These are phyloP conservation scores for Daldinia bambusicola DNA, from an alignment of 495 filamentous ascomycete species.

Conservation along the genomic window DNA sequence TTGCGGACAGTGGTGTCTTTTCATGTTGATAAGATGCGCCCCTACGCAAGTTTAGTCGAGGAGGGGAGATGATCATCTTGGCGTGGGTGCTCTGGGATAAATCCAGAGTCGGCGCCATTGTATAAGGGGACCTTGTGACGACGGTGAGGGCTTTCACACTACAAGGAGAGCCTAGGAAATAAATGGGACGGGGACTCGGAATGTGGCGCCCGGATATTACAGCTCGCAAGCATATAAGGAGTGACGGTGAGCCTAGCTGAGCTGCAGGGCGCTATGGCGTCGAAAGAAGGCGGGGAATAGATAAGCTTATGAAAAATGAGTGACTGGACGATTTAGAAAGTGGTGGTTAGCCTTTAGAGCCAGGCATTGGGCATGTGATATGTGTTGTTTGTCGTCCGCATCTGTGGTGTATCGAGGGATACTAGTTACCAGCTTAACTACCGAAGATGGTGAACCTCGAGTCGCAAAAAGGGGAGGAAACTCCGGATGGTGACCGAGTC, in stretches of 20 bases:
- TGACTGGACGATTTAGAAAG: constrained; percentile 28
- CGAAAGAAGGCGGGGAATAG: constrained; percentile 3
- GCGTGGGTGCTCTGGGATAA: constrained; percentile 58
- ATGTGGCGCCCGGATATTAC: constrained; percentile 21
- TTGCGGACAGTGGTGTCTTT: constrained; percentile 61
- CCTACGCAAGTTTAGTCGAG: constrained; percentile 62
- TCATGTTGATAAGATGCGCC: constrained; percentile 61
- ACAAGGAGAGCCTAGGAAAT: constrained; percentile 27
- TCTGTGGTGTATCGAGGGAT: constrained; percentile 38
- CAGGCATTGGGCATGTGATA: constrained; percentile 34
- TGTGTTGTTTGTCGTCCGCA: constrained; percentile 34
- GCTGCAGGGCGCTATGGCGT: background rate
- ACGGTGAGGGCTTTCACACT: constrained; percentile 39
- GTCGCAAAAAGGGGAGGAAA: constrained; percentile 34
- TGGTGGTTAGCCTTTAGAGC: constrained; percentile 44
- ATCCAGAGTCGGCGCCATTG: constrained; percentile 62
- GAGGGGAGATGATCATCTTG: constrained; percentile 61
- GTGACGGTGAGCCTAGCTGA: constrained; percentile 6
- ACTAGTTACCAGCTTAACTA: constrained; percentile 40
- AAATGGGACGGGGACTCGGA: constrained; percentile 14
- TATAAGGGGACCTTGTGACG: constrained; percentile 27
- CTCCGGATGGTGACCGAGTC: constrained; percentile 38
- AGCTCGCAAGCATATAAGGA: constrained; percentile 27
- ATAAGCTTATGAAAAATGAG: constrained; percentile 32
- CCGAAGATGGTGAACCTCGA: constrained; percentile 43